A percentile compares a stretch with the other conserved stretches of the same genome.
phyloP scores from a whole-genome alignment of 2,329 filamentous ascomycete species.

The Calonectria pauciramosa region DNA sequence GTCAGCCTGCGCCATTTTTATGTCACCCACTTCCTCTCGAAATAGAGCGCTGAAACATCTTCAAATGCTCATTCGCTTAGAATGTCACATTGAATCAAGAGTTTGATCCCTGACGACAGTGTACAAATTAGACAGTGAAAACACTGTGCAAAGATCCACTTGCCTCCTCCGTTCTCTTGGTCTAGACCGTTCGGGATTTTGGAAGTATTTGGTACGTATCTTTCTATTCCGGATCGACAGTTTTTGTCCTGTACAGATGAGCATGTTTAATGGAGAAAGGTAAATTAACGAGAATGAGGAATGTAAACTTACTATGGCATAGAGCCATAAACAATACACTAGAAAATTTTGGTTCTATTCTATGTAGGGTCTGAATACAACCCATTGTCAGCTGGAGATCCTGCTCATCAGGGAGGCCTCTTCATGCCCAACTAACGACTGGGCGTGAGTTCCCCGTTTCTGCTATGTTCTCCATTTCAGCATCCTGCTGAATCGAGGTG shows the following conservation, averaged over 20 bases:
- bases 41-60: not conserved
- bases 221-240: not conserved
- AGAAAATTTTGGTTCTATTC: not conserved
- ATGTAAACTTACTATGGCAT: not conserved
- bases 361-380: not conserved
- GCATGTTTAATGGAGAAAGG: not conserved
- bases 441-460: not conserved
- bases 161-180: not conserved
- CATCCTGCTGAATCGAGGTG: not conserved
- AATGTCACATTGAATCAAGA: not conserved
- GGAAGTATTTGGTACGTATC: constrained; percentile 12
- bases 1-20: not conserved
- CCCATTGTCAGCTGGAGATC: too few relatives aligned
- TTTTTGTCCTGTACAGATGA: not conserved
- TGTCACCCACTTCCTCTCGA: not conserved
- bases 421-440: not conserved
- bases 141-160: not conserved
- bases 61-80: not conserved
- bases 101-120: not conserved
- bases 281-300: not conserved
- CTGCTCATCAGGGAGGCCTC: not conserved
- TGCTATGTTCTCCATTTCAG: not conserved
- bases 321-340: not conserved
- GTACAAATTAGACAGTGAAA: not conserved
- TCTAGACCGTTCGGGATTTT: not conserved